Conservation (phyloP, 768 basidiomycete genomes). For the Trichaptum fuscoviolaceum region DNA sequence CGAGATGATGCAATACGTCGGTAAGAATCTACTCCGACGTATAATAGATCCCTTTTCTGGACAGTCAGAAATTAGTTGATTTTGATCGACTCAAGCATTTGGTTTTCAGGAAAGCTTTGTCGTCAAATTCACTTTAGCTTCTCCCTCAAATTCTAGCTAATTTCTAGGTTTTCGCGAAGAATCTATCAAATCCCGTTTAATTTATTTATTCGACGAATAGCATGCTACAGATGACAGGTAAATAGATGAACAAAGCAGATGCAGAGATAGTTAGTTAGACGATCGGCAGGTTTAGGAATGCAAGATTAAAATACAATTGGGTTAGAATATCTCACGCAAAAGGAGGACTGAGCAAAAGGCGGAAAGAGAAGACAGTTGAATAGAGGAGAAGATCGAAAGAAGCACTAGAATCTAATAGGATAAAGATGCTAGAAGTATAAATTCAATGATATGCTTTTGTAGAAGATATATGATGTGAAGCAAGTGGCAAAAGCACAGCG, state of each 20-base stretch:
- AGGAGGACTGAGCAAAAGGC: not conserved
- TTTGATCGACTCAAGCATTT: not conserved
- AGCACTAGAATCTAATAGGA: not conserved
- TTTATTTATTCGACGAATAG: not conserved
- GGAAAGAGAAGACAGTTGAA: too few relatives aligned
- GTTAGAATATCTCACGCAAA: not conserved
- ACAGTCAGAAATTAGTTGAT: not conserved
- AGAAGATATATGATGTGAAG: not conserved
- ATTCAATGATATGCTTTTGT: not conserved
- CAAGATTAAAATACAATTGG: not conserved
- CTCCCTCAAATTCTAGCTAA: not conserved
- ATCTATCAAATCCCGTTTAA: not conserved
- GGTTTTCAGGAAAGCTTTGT: not conserved
- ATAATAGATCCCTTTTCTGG: not conserved
- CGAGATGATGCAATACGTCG: not conserved
- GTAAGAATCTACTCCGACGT: not conserved
- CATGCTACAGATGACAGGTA: not conserved
- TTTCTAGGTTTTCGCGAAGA: not conserved
- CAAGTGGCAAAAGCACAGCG: not conserved
- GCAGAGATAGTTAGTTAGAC: not conserved
- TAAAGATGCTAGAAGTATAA: not conserved
- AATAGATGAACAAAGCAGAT: not conserved
- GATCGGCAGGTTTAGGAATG: not conserved
- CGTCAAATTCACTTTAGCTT: not conserved
- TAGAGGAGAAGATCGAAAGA: not conserved